Evolutionary conservation across 495 filamentous ascomycete genomes (phyloP).

Genomic region (Podospora pseudocomata): DNA sequence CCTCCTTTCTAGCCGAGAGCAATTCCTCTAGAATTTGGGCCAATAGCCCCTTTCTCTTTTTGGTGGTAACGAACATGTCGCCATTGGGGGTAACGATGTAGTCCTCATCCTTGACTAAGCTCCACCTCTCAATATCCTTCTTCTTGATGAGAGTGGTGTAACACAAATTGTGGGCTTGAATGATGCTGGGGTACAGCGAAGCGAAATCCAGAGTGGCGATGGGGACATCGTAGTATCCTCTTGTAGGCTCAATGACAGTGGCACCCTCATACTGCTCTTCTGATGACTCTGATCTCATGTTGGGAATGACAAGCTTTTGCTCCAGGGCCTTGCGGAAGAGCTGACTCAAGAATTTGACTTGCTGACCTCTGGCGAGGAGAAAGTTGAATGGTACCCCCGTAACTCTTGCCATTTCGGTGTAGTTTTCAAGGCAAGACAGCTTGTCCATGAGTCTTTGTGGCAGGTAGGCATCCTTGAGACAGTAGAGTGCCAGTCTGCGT

Average conservation of each 20-base stretch:
- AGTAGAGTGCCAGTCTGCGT: conserved; percentile 89
- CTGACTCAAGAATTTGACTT: conserved; percentile 97
- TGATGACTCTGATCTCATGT: conserved; percentile 57
- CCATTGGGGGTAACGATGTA: conserved; percentile 94
- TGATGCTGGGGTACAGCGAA: conserved; percentile 96
- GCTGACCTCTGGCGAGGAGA: conserved; percentile 86
- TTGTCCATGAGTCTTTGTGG: conserved; percentile 96
- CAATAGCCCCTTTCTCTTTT: conserved; percentile 86
- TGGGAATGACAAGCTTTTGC: conserved; percentile 89
- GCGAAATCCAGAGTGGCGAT: conserved; percentile 99
- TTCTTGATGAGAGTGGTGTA: conserved; percentile 94
- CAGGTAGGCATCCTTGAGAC: conserved; percentile 95
- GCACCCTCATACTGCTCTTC: conserved; percentile 95
- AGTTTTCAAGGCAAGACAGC: conserved; percentile 94
- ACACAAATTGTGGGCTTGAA: conserved; percentile 97
- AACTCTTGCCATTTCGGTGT: conserved; percentile 99
- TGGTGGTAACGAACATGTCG: conserved; percentile 86
- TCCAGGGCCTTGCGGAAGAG: conserved; percentile 92
- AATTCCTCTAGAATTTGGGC: conserved; percentile 95
- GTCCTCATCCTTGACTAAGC: conserved; percentile 78
- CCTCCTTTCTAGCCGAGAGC: conserved; percentile 81
- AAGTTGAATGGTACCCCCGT: conserved; percentile 98
- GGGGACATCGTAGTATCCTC: conserved; percentile 89
- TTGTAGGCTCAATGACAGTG: conserved; percentile 92
- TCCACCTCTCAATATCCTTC: conserved; percentile 65